Base-by-base conservation (phyloP, 768 basidiomycete genomes). In the Pleurotus tuber-regium region DNA sequence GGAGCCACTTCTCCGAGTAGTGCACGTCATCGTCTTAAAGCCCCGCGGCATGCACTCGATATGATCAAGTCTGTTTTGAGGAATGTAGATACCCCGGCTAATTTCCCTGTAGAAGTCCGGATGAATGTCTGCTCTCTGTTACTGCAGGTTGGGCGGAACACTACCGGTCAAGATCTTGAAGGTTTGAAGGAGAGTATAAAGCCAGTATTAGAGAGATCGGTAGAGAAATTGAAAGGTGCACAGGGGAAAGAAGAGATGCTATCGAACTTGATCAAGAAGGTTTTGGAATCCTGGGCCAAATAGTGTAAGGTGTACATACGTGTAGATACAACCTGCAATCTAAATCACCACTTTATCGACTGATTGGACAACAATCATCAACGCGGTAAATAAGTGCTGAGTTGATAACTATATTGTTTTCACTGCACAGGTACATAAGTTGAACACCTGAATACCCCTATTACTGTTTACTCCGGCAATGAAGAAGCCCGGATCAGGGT, bases 51-150 rank as follows among this genome's bases (percentile, higher is more conserved):
- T 52, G 80, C 84, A 11, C 70, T 89, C 26, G 88, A 90, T 62
- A 82, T 85, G 72, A 76, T 93, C 48, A 67, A 82, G 40, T 72
- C 71, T 36, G 80, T 84, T 46, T 68, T 94, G 54, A 84, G 56
- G 10, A 43, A 54, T 42, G 66, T 74, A 53, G 74, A 82, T 57
- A 76, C 78, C 56, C 73, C 78, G 0, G 70, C 71, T 54, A 70
- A 79, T 54, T 84, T 83, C 60, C 86, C 86, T n/a, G 69, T 80
- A 16, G 91, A 92, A 70, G 80, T 93, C 52, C 80, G 89, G 41
- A 72, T 80, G 23, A 93, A 93, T 59, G 78, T 83, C 14, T 91
- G 89, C 62, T 79, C 85, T 5, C 75, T 93, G 53, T 67, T 93
- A 23, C 73, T 79, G 33, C 85, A 89, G 56, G 62, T 89, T 16